Evolutionary conservation across 2,329 filamentous ascomycete genomes (phyloP), one percentile per base, ranked within the genome.

Genomic region (Monilinia fructigena): DNA sequence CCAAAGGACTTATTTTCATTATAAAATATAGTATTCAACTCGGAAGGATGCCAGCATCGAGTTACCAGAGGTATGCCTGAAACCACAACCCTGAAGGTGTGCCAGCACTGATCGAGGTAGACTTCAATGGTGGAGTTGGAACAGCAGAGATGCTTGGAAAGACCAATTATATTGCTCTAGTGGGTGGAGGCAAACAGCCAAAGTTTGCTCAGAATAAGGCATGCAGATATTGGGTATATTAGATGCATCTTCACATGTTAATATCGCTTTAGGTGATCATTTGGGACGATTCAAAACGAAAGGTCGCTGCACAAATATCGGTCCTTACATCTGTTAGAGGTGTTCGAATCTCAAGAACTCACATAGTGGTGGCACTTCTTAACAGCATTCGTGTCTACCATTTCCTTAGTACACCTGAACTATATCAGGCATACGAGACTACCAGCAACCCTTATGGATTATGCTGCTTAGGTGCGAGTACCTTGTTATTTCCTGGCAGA

Each of bases 201-300:
- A 94, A 94, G 75, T 95, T 92, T 73, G 88, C 92, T 18, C 89
- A 90, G 75, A 96, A 93, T 79, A 96, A 96, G 82, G 91, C 88
- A 73, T 54, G 71, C 66, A 40, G 23, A 42, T 55, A 31, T 16
- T 20, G 11, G 40, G n/a, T 18, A 16, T 26, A 10, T 14, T 40
- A 31, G 40, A 35, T 60, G 53, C 7, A 18, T 23, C 12, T 53
- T n/a, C 20, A 31, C 10, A 35, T 18, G 50, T 45, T 53, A 52
- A 42, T 26, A 31, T 4, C 18, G 10, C n/a, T 31, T 31, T 66
- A 89, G 86, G 84, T 93, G 59, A 88, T 96, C 70, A 91, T 98
- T 73, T 98, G 93, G 93, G 93, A 99, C 77, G 92, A 96, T 74
- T 83, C 86, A 68, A 91, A 90, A 71, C 87, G 89, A 69, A 90